These are phyloP conservation scores for Boletus reticulatus DNA, from an alignment of 768 basidiomycete species.

Conservation along the genomic window DNA sequence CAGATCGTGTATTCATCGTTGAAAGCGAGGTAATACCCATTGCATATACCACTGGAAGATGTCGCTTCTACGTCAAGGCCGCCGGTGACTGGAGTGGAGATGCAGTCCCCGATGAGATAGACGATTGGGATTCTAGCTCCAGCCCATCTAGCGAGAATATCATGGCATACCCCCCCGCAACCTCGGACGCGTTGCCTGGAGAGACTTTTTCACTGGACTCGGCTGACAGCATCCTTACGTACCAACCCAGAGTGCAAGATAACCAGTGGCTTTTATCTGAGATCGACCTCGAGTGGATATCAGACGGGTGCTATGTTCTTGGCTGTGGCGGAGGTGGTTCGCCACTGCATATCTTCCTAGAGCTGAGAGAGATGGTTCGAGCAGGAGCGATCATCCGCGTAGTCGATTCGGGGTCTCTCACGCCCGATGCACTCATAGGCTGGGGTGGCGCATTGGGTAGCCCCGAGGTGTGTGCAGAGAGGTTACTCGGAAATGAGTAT, in stretches of 20 bases:
- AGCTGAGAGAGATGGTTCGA: conserved; percentile 50
- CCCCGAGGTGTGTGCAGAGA: conserved; percentile 38
- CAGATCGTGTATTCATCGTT: conserved; percentile 44
- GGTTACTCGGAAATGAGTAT: conserved; percentile 37
- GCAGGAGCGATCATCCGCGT: conserved; percentile 46
- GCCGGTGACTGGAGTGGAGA: conserved; percentile 48
- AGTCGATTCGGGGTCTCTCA: conserved; percentile 42
- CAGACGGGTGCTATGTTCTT: conserved; percentile 60
- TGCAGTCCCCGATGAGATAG: conserved; percentile 20
- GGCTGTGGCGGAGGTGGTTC: conserved; percentile 66
- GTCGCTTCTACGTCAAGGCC: conserved; percentile 54
- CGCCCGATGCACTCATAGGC: conserved; percentile 40
- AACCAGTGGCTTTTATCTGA: conserved; percentile 46
- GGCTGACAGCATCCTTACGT: conserved; percentile 32
- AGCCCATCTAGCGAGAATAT: conserved; percentile 4
- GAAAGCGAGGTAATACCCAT: conserved; percentile 55
- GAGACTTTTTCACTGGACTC: conserved; percentile 13
- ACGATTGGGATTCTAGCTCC: conserved; percentile 7
- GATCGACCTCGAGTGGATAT: conserved; percentile 54
- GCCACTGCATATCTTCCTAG: conserved; percentile 50
- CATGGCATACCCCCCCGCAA: not conserved
- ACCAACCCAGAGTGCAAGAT: conserved; percentile 37
- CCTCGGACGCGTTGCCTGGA: conserved; percentile 6
- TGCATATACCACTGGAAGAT: conserved; percentile 33
- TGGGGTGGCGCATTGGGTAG: conserved; percentile 45